A percentile compares a stretch with the other conserved stretches of the same genome.
phyloP scores from a whole-genome alignment of 345 rosid species.

The Brassica napus region DNA sequence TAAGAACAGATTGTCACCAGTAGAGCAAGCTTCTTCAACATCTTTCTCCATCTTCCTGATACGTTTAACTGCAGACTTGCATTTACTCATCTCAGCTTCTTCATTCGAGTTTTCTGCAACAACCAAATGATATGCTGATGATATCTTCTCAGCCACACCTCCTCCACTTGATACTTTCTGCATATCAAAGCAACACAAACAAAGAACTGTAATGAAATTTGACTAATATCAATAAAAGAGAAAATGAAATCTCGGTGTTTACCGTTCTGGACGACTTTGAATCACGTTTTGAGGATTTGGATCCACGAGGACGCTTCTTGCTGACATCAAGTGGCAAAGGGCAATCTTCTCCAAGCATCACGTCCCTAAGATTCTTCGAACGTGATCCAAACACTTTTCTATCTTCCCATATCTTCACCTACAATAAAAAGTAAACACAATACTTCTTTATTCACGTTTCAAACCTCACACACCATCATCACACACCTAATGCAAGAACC shows the following conservation, averaged over 20 bases:
- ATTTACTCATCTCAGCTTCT: slow-evolving; percentile 80
- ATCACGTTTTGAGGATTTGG: slow-evolving; percentile 77
- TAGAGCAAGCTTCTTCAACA: slow-evolving; percentile 58
- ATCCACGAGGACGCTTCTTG: slow-evolving; percentile 77
- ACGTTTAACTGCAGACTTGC: slow-evolving; percentile 66
- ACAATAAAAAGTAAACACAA: slow-evolving; percentile 1
- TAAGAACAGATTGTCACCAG: no score
- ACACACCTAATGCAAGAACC: not conserved
- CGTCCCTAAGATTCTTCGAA: slow-evolving; percentile 60
- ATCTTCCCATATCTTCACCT: slow-evolving; percentile 97
- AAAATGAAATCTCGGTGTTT: no score
- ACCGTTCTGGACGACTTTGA: slow-evolving; percentile 83
- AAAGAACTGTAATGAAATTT: not conserved
- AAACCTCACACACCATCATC: slow-evolving; percentile 1
- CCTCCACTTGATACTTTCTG: slow-evolving; percentile 86
- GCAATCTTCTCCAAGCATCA: slow-evolving; percentile 75
- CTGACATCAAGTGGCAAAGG: slow-evolving; percentile 73
- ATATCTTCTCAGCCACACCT: slow-evolving; percentile 82
- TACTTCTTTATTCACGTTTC: not conserved
- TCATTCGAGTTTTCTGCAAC: slow-evolving; percentile 71
- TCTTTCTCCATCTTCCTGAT: slow-evolving; percentile 88
- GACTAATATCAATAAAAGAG: no score
- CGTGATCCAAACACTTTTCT: slow-evolving; percentile 92
- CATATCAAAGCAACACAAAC: not conserved
- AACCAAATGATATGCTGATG: slow-evolving; percentile 79